Evolutionary conservation across 768 basidiomycete genomes (phyloP).

Genomic region (Tricholoma furcatifolium): DNA sequence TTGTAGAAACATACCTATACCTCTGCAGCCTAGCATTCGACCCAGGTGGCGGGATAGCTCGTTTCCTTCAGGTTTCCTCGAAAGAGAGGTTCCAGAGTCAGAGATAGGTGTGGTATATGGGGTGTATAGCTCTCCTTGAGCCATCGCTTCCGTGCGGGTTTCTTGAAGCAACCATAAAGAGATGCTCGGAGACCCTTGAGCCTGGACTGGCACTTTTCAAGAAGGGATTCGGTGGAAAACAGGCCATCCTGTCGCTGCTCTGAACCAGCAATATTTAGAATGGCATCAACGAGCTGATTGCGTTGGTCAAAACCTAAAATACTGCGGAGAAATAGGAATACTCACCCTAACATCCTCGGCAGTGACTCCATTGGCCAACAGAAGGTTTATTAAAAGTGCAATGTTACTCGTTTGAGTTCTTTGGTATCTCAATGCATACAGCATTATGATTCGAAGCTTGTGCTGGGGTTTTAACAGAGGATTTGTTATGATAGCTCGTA

Average conservation of each 20-base stretch:
- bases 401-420: constrained; percentile 84
- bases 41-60: constrained; percentile 72
- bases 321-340: constrained; percentile 11
- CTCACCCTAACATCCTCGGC: constrained; percentile 73
- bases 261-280: constrained; percentile 89
- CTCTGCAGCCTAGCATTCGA: constrained; percentile 70
- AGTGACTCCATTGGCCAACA: constrained; percentile 73
- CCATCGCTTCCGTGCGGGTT: constrained; percentile 24
- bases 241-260: constrained; percentile 98
- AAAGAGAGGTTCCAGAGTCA: constrained; percentile 87
- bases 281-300: constrained; percentile 82
- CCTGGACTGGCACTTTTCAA: constrained; percentile 92
- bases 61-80: constrained; percentile 84
- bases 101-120: constrained; percentile 88
- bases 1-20: constrained; percentile 41
- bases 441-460: constrained; percentile 86
- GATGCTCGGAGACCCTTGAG: constrained; percentile 90
- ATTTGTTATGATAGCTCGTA: constrained; percentile 76
- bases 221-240: constrained; percentile 91
- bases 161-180: neutral
- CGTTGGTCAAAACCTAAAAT: constrained; percentile 10
- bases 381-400: constrained; percentile 68
- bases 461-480: constrained; percentile 67
- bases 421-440: constrained; percentile 94
- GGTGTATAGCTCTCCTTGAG: constrained; percentile 99